These are phyloP conservation scores for Geotrichum macrosporum DNA, from an alignment of 1,139 yeast species.

Conservation along the genomic window DNA sequence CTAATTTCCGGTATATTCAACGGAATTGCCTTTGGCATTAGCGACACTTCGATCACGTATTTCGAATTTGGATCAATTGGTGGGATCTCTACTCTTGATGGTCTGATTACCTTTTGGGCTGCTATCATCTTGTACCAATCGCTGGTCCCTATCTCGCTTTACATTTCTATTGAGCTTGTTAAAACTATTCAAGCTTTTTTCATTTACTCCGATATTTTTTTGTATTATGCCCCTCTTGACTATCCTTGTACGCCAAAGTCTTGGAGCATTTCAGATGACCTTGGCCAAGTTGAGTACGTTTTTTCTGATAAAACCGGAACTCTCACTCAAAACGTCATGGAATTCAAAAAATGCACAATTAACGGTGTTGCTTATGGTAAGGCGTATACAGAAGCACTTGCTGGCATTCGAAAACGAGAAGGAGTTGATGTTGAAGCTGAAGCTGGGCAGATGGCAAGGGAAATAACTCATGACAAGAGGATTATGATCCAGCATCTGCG, in stretches of 20 bases:
- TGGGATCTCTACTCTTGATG: constrained; percentile 68
- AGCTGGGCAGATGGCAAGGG: constrained; percentile 47
- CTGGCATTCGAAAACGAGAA: constrained; percentile 81
- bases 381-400: constrained; percentile 93
- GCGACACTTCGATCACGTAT: constrained; percentile 53
- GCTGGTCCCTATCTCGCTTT: constrained; percentile 86
- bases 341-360: constrained; percentile 85
- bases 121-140: constrained; percentile 83
- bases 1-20: constrained; percentile 77
- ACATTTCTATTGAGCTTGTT: constrained; percentile 87
- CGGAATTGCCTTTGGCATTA: constrained; percentile 62
- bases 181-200: constrained; percentile 89
- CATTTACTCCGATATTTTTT: constrained; percentile 76
- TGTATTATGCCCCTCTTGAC: constrained; percentile 80
- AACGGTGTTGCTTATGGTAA: constrained; percentile 83
- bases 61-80: constrained; percentile 69
- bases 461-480: constrained; percentile 55
- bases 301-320: constrained; percentile 99
- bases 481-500: constrained; percentile 58
- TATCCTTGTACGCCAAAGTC: constrained; percentile 95
- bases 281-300: constrained; percentile 95
- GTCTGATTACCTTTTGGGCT: constrained; percentile 82
- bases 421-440: constrained; percentile 78
- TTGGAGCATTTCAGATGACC: constrained; percentile 95
- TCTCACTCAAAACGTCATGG: constrained; percentile 94